phyloP scores from a whole-genome alignment of 2,329 filamentous ascomycete genomes.

The Fusarium poae region DNA sequence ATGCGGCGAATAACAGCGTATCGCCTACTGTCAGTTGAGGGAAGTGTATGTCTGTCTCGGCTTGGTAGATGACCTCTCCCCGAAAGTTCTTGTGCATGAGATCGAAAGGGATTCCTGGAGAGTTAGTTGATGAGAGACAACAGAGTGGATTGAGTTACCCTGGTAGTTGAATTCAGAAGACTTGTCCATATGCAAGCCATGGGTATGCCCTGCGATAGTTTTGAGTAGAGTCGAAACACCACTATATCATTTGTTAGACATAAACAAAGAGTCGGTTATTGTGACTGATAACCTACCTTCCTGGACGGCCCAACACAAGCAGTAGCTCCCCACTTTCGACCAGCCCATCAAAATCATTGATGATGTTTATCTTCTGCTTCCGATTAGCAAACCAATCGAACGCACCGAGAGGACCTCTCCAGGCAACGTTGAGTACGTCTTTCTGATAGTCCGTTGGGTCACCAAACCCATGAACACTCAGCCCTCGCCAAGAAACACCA shows the following conservation, averaged over 20 bases:
- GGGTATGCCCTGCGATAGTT: constrained; percentile 82
- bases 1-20: constrained; percentile 79
- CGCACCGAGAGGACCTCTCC: constrained; percentile 56
- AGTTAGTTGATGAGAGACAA: neutral
- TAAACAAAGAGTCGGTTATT: no score
- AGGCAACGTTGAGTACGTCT: constrained; percentile 70
- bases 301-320: constrained; percentile 73
- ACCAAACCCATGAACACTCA: constrained; percentile 75
- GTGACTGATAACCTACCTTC: constrained; percentile 27
- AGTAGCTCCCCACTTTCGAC: constrained; percentile 78
- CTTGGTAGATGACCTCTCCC: constrained; percentile 86
- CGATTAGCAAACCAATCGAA: constrained; percentile 64
- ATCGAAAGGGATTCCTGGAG: constrained; percentile 35
- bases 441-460: constrained; percentile 76
- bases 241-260: constrained; percentile 49
- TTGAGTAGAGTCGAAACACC: constrained; percentile 86
- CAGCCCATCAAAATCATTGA: constrained; percentile 73
- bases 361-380: constrained; percentile 72
- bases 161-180: constrained; percentile 83
- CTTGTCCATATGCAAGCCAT: constrained; percentile 78
- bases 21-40: constrained; percentile 80
- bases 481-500: constrained; percentile 72
- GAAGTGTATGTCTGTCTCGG: constrained; percentile 84
- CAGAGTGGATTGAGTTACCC: constrained; percentile 53
- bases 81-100: constrained; percentile 56